Percentiles rank a stretch among this genome's conserved stretches.
Conservation (phyloP, 441 rosid genomes). For the Erodium trifolium region DNA sequence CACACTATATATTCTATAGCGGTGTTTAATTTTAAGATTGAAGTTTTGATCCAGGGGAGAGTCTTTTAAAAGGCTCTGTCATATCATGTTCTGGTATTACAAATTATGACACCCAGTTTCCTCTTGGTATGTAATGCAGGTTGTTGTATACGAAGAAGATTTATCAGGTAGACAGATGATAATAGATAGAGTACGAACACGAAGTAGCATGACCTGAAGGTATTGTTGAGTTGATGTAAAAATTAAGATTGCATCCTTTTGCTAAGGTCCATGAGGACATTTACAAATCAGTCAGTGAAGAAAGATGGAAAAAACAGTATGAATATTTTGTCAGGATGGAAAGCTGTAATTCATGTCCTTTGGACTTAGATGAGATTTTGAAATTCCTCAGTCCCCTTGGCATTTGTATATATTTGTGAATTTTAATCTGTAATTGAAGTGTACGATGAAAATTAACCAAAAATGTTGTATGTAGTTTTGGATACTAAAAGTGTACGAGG, state of each 20-base stretch:
- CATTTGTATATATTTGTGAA: neutral
- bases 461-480: neutral
- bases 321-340: neutral
- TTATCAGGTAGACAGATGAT: conserved; percentile 94
- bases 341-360: neutral
- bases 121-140: conserved; percentile 42
- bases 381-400: neutral
- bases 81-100: neutral
- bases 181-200: conserved; percentile 85
- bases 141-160: conserved; percentile 91
- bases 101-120: neutral
- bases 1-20: conserved; percentile 17
- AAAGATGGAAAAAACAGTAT: no score
- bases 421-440: neutral
- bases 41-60: neutral
- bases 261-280: neutral
- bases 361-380: neutral
- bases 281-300: no score
- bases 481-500: neutral
- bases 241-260: neutral
- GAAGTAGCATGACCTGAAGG: conserved; percentile 52
- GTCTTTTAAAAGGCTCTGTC: neutral
- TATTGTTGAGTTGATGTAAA: neutral
- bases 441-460: neutral
- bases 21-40: conserved; percentile 4